These are phyloP conservation scores for Diphasiastrum complanatum DNA, from an alignment of 83 land plant species.

Conservation along the genomic window DNA sequence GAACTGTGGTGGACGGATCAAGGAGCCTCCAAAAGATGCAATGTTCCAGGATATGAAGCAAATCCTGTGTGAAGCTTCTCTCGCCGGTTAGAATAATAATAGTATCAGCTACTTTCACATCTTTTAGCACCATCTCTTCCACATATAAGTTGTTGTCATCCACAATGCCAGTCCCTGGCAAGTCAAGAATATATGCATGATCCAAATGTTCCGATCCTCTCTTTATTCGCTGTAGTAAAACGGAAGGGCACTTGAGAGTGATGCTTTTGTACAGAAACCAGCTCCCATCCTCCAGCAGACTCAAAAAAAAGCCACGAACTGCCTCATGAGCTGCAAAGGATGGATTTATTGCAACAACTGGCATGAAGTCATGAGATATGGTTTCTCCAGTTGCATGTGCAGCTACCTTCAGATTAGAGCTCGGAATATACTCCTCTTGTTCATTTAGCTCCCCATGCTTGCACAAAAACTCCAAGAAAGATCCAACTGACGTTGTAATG, in stretches of 20 bases:
- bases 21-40: background rate
- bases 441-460: background rate
- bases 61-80: slow-evolving; percentile 6
- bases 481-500: background rate
- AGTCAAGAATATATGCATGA: background rate
- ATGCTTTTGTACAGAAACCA: slow-evolving; percentile 5
- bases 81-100: slow-evolving; percentile 13
- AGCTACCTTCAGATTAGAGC: background rate
- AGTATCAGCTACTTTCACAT: background rate
- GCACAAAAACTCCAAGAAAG: background rate
- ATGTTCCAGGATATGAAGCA: background rate
- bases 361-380: background rate
- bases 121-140: slow-evolving; percentile 3
- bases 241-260: slow-evolving; percentile 10
- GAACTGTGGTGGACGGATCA: background rate
- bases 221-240: background rate
- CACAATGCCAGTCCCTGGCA: background rate
- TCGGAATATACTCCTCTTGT: background rate
- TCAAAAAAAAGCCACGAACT: background rate
- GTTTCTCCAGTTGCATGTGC: slow-evolving; percentile 1
- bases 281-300: background rate
- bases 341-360: background rate
- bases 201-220: background rate
- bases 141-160: slow-evolving; percentile 11
- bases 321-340: background rate